Evolutionary conservation across 345 rosid species (phyloP).

Genomic region (Ricinus communis): DNA sequence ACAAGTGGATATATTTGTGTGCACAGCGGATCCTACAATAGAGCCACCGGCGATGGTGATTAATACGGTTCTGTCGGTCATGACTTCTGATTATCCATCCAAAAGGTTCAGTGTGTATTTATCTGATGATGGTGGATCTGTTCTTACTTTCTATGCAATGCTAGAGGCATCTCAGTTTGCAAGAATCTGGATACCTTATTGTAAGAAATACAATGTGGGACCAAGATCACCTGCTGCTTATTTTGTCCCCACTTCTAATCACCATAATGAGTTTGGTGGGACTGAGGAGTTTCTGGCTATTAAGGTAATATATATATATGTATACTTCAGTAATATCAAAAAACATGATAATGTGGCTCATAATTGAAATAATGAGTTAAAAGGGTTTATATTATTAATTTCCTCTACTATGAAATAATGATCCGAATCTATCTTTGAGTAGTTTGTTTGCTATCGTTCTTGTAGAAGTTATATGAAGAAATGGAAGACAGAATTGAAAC

Average conservation of each 20-base stretch:
- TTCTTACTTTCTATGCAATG: conserved; percentile 56
- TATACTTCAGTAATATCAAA: too few species aligned
- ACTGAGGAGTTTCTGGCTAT: neutral
- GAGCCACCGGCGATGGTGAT: conserved; percentile 78
- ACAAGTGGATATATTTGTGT: conserved; percentile 59
- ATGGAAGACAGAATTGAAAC: conserved; percentile 30
- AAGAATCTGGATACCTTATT: conserved; percentile 59
- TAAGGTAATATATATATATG: conserved; percentile 12
- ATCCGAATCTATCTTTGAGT: neutral
- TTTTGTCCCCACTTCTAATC: conserved; percentile 15
- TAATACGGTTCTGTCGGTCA: conserved; percentile 60
- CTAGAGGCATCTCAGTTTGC: conserved; percentile 54
- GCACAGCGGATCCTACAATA: conserved; percentile 69
- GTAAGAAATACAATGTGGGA: conserved; percentile 50
- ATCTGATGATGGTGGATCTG: conserved; percentile 70
- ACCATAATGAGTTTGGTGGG: neutral
- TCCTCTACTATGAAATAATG: neutral
- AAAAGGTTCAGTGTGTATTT: conserved; percentile 58
- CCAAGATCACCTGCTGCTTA: conserved; percentile 69
- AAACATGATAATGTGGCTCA: too few species aligned
- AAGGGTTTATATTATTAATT: neutral
- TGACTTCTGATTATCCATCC: conserved; percentile 58
- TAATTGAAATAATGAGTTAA: too few species aligned
- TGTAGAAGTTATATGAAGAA: conserved; percentile 37
- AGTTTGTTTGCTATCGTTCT: neutral